These are phyloP conservation scores for Solanum lycopersicoides DNA, from an alignment of 257 asterid species.

Conservation along the genomic window DNA sequence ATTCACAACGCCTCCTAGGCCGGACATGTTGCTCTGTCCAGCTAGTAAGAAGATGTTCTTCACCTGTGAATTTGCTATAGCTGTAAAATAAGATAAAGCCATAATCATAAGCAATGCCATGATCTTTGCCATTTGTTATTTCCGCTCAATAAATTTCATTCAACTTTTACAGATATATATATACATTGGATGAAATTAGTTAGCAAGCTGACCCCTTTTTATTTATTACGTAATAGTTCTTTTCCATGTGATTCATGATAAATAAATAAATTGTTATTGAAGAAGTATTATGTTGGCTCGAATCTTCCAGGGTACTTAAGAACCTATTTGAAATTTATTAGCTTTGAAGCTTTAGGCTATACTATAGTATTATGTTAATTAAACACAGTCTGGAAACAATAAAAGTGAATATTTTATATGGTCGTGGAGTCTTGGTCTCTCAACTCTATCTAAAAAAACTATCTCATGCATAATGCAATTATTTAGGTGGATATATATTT, in stretches of 20 bases:
- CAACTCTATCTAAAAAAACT: background rate
- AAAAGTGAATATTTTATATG: background rate
- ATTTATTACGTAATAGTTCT: background rate
- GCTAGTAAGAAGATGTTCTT: conserved; percentile 8
- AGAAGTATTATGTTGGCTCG: background rate
- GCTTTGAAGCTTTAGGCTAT: background rate
- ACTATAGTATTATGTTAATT: background rate
- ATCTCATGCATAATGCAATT: background rate
- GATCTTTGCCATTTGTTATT: background rate
- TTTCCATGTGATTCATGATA: background rate
- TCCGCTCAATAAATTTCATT: background rate
- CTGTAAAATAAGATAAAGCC: background rate
- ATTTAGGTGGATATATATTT: background rate
- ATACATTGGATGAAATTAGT: background rate
- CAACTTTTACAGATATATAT: background rate
- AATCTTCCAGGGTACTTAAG: background rate
- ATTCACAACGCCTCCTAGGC: conserved; percentile 10
- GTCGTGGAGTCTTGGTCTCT: too few relatives aligned
- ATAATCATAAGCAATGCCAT: background rate
- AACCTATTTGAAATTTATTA: background rate
- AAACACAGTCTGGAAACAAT: background rate
- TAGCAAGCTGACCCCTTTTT: background rate
- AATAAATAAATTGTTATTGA: background rate
- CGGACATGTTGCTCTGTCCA: conserved; percentile 23
- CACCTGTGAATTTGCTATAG: background rate